phyloP scores from a whole-genome alignment of 2,329 filamentous ascomycete species.

The Calonectria multiphialidica region DNA sequence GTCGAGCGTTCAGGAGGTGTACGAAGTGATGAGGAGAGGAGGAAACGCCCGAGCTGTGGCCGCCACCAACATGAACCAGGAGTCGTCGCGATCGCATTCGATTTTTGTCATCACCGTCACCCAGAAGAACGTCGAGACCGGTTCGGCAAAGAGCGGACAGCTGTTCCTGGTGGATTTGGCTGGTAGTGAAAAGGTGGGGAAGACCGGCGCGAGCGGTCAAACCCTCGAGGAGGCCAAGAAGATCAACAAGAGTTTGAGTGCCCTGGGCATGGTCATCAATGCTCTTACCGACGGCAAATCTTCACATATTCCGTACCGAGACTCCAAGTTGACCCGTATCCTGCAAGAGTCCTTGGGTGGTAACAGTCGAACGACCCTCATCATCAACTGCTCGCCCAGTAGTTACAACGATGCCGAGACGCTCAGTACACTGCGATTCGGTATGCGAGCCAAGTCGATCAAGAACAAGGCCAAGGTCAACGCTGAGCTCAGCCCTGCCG shows the following conservation, averaged over 20 bases:
- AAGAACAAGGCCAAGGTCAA: slow-evolving; percentile 99
- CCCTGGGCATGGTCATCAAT: slow-evolving; percentile 99
- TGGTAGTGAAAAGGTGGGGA: slow-evolving; percentile 98
- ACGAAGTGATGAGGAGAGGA: slow-evolving; percentile 95
- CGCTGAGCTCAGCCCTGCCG: slow-evolving; percentile 93
- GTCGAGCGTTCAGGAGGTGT: slow-evolving; percentile 94
- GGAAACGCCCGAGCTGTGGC: slow-evolving; percentile 91
- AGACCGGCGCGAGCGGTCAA: slow-evolving; percentile 97
- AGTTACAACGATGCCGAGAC: slow-evolving; percentile 99
- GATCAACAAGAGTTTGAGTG: slow-evolving; percentile 99
- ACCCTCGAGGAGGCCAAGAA: slow-evolving; percentile 99
- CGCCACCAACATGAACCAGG: slow-evolving; percentile 99
- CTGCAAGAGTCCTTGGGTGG: slow-evolving; percentile 97
- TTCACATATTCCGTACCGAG: slow-evolving; percentile 94
- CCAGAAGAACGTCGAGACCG: slow-evolving; percentile 97
- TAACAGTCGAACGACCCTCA: slow-evolving; percentile 97
- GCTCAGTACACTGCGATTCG: slow-evolving; percentile 90
- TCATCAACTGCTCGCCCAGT: slow-evolving; percentile 99
- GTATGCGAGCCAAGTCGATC: slow-evolving; percentile 96
- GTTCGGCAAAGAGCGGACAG: slow-evolving; percentile 95
- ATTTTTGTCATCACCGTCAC: slow-evolving; percentile 98
- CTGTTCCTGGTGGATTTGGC: slow-evolving; percentile 98
- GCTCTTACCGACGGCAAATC: slow-evolving; percentile 97
- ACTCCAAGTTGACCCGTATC: slow-evolving; percentile 97
- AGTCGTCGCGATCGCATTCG: slow-evolving; percentile 97